phyloP scores from a whole-genome alignment of 2,329 filamentous ascomycete genomes.

The Alternaria incomplexa region DNA sequence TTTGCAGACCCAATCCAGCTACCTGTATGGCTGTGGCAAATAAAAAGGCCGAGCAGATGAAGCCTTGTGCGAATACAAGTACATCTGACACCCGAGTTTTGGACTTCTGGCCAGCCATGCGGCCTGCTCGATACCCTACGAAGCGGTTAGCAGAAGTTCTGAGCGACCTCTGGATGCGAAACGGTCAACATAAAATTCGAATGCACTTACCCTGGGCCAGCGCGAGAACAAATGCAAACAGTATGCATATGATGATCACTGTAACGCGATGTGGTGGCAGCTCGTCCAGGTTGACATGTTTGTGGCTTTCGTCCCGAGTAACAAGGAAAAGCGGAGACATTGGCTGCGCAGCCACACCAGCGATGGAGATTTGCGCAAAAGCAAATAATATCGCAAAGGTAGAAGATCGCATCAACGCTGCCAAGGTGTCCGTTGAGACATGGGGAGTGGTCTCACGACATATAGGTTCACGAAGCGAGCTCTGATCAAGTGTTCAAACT shows the following conservation, averaged over 20 bases:
- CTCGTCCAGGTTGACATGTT: constrained; percentile 8
- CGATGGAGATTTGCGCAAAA: background rate
- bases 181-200: background rate
- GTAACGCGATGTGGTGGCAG: constrained; percentile 8
- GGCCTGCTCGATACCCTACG: constrained; percentile 27
- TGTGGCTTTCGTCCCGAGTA: background rate
- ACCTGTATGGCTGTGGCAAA: constrained; percentile 33
- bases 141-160: background rate
- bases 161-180: background rate
- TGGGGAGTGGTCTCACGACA: background rate
- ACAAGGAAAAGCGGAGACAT: background rate
- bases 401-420: background rate
- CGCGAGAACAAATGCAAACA: constrained; percentile 22
- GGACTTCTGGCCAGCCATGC: constrained; percentile 16
- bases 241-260: constrained; percentile 20
- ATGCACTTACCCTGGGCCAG: constrained; percentile 21
- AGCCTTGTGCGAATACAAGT: constrained; percentile 26
- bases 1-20: constrained; percentile 34
- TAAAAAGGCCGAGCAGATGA: constrained; percentile 31
- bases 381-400: background rate
- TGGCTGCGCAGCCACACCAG: background rate
- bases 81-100: constrained; percentile 20
- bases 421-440: background rate
- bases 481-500: background rate
- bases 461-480: background rate